Base-by-base conservation (phyloP, 768 basidiomycete species). In the Phlegmacium glaucopus region DNA sequence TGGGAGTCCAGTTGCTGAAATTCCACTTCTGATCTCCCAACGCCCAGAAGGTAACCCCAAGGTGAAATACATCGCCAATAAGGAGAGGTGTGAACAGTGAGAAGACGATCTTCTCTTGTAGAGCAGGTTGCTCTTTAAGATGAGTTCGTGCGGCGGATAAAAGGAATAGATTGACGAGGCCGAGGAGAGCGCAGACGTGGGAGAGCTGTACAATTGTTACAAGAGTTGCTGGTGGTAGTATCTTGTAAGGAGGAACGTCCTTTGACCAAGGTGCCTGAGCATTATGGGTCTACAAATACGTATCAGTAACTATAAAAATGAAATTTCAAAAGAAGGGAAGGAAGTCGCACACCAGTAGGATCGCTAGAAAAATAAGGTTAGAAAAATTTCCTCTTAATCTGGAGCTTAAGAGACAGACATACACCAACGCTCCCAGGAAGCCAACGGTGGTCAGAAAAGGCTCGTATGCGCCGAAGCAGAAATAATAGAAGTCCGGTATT, bases 151-250 rank as follows among this genome's bases (percentile, higher is more conserved):
- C 73, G 9, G 84, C 73, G 15, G 75, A 72, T 45, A 90, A 75
- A 39, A 89, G 64, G 62, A 82, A 88, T 48, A 80, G 56, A 59
- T 89, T 90, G 48, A 90, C 60, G 47, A 86, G 57, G 10, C 88
- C 88, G 53, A 90, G 63, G 22, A 90, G 79, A 34, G 79, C 85
- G 55, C 86, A 87, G 42, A 86, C 86, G 54, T 90, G 84, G 1
- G 83, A 86, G 44, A 90, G 82, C 59, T 90, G 88, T 39, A 85
- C 65, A 50, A 87, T 68, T 1, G 85, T 87, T 41, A 90, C 83
- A 17, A 79, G 62, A 10, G 87, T 82, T 1, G 87, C 87, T 28
- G 59, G 73, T 1, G 83, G 79, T 13, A 87, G 70, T 27, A 58
- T 67, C 28, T 65, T 57, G 12, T 79, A 77, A 29, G 85, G 80